Evolutionary conservation across 495 filamentous ascomycete species (phyloP).

Genomic region (Penicillium tannophilum): DNA sequence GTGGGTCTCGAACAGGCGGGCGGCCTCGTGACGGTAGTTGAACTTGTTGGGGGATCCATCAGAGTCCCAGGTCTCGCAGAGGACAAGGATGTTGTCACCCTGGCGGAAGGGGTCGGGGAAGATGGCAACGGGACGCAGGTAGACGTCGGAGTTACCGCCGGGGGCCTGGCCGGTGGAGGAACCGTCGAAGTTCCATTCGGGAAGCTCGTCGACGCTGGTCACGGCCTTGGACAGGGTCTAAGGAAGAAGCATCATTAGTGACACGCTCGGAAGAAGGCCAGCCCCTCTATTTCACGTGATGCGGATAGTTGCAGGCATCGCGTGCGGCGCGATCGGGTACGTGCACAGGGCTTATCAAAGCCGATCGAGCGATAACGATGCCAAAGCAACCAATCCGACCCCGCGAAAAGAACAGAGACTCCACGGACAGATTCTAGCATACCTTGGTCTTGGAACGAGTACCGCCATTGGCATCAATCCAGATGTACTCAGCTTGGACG

Average conservation of each 20-base stretch:
- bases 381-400: conserved; percentile 1
- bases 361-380: conserved; percentile 6
- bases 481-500: conserved; percentile 94
- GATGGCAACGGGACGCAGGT: conserved; percentile 86
- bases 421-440: conserved; percentile 39
- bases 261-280: conserved; percentile 5
- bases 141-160: conserved; percentile 97
- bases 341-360: conserved; percentile 37
- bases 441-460: conserved; percentile 92
- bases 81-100: conserved; percentile 85
- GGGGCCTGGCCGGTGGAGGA: conserved; percentile 93
- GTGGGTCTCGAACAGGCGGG: conserved; percentile 86
- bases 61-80: conserved; percentile 93
- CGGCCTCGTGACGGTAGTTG: conserved; percentile 92
- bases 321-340: conserved; percentile 25
- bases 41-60: conserved; percentile 98
- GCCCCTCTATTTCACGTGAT: conserved; percentile 36
- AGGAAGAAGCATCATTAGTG: conserved; percentile 12
- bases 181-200: conserved; percentile 99
- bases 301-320: conserved; percentile 34
- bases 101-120: conserved; percentile 93
- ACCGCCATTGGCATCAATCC: conserved; percentile 82
- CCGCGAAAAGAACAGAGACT: background rate
- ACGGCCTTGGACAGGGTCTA: conserved; percentile 77
- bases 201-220: conserved; percentile 73